Percentiles rank a stretch among this genome's conserved stretches.
These are phyloP conservation scores for Parastagonospora avenae DNA, from an alignment of 2,329 filamentous ascomycete species.

Conservation along the genomic window DNA sequence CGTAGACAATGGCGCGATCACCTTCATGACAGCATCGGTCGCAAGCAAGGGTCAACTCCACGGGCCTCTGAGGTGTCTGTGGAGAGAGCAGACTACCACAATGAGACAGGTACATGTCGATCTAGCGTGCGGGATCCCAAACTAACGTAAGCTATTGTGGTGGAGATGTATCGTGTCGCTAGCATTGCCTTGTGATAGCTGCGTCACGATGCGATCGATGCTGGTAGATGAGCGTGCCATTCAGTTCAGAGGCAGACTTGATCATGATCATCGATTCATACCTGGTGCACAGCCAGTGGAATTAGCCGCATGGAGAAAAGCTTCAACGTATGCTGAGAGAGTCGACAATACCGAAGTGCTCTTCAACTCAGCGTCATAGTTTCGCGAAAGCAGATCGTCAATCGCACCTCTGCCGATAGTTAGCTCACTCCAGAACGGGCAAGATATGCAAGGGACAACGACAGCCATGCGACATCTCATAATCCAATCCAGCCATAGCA, in stretches of 20 bases:
- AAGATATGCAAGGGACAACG: not conserved
- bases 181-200: conserved; percentile 1
- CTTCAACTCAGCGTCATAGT: not conserved
- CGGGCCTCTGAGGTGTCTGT: conserved; percentile 8
- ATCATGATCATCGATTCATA: not conserved
- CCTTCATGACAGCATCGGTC: conserved; percentile 30
- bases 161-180: not conserved
- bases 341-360: no score
- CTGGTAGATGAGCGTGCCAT: not conserved
- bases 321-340: not conserved
- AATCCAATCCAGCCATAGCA: not conserved
- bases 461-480: not conserved
- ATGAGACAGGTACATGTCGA: conserved; percentile 16
- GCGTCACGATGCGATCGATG: conserved; percentile 1
- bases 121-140: conserved; percentile 9
- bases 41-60: not conserved
- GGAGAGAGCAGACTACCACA: conserved; percentile 5
- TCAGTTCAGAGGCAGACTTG: not conserved
- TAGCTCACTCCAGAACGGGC: not conserved
- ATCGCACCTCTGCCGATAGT: not conserved
- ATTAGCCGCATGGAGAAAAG: not conserved
- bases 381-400: not conserved
- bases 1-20: conserved; percentile 6
- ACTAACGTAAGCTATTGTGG: not conserved
- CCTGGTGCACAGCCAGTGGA: no score